phyloP scores from a whole-genome alignment of 495 filamentous ascomycete species.

The Hyaloscypha bicolor region DNA sequence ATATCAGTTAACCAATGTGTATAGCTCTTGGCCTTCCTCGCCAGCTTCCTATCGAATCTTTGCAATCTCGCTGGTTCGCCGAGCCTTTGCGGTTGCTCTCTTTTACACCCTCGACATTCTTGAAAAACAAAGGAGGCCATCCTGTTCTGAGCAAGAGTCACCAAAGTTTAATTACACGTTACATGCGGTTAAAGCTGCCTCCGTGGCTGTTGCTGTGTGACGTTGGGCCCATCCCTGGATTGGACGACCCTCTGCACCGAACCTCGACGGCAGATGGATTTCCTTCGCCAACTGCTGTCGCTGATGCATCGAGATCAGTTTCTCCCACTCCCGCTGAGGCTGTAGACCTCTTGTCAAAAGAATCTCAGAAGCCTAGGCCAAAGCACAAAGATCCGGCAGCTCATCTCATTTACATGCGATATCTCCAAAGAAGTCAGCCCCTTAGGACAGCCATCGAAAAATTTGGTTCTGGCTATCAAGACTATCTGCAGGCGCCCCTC shows the following conservation, averaged over 20 bases:
- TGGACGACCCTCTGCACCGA: conserved; percentile 42
- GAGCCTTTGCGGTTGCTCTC: conserved; percentile 85
- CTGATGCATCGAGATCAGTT: conserved; percentile 43
- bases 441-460: conserved; percentile 58
- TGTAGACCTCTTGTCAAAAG: conserved; percentile 41
- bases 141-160: conserved; percentile 82
- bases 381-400: conserved; percentile 40
- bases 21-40: conserved; percentile 74
- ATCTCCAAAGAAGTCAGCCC: conserved; percentile 83
- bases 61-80: conserved; percentile 91
- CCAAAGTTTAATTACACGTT: conserved; percentile 74
- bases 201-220: conserved; percentile 84
- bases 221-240: conserved; percentile 66
- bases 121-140: conserved; percentile 76
- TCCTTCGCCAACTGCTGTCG: conserved; percentile 39
- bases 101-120: conserved; percentile 67
- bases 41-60: conserved; percentile 68
- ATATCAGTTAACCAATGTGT: conserved; percentile 22
- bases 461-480: conserved; percentile 81
- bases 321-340: conserved; percentile 69
- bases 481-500: conserved; percentile 91
- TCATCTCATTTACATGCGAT: conserved; percentile 79
- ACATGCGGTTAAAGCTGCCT: conserved; percentile 77
- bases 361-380: conserved; percentile 31
- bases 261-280: conserved; percentile 38